Base-by-base conservation (phyloP, 2,329 filamentous ascomycete genomes). In the Monosporascus sp. region DNA sequence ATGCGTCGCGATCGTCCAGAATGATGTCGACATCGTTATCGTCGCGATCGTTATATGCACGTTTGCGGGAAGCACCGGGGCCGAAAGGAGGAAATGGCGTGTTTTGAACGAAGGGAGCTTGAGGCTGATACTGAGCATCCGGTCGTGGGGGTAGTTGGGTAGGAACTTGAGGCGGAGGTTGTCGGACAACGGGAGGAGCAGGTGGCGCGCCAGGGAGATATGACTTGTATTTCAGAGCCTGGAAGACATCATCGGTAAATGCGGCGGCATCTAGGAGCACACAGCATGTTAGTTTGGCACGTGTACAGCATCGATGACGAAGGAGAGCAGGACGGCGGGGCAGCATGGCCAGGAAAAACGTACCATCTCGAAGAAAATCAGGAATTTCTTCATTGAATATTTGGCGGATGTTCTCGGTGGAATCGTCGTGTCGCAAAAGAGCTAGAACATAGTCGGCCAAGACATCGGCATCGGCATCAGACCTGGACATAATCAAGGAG, bases 361-460 rank as follows among this genome's bases (percentile, higher is more conserved):
- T 31, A 46, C 43, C 43, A 7, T 46, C 24, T 26, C 43, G 24
- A 9, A 46, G 43, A 11, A 93, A 93, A 65, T 92, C 88, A 2
- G 82, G 80, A 41, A 93, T 84, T 68, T 91, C 86, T 51, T 82
- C 77, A 65, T 89, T 78, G 69, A 87, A 91, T 50, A 87, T 80
- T 61, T 79, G 74, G 63, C 84, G 81, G 51, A 91, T 84, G 20
- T 81, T 76, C n/a, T 78, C 77, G 41, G 79, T 74, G 49, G 83
- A 77, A 56, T 86, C 86, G 59, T 91, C 87, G 56, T 88, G 85
- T 52, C 82, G 81, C 46, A 93, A 73, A 20, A 94, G 79, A 7
- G 88, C 89, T 56, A 92, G 78, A n/a, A 93, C 86, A 67, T 92
- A 94, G 63, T 94, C 89, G 47, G 88, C 89, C 3, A 94, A 83